Percentiles rank a stretch among this genome's conserved stretches.
phyloP scores from a whole-genome alignment of 139 green algal species.

The Marvania coccoides region DNA sequence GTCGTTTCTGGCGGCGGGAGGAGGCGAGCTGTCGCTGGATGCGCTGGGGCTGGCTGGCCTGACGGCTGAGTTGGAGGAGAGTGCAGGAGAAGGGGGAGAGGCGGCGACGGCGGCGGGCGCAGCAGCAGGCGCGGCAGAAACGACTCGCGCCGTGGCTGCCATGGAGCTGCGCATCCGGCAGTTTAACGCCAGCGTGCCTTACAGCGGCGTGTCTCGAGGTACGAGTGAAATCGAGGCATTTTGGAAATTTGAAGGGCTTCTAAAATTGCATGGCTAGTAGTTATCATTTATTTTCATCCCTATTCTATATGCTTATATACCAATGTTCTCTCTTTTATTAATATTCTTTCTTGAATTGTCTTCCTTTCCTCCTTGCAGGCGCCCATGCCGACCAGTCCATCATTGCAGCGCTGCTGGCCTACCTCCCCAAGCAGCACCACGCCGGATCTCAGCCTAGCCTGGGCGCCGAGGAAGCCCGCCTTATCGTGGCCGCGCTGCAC shows the following conservation, averaged over 20 bases:
- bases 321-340: too few species aligned
- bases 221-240: neutral
- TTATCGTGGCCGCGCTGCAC: slow-evolving; percentile 57
- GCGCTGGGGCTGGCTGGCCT: slow-evolving; percentile 14
- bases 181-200: slow-evolving; percentile 76
- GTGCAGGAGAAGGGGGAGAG: neutral
- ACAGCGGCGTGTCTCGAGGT: slow-evolving; percentile 39
- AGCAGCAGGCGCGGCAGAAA: neutral
- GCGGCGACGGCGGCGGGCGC: neutral
- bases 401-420: slow-evolving; percentile 27
- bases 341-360: neutral
- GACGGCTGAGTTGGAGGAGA: neutral
- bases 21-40: neutral
- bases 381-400: slow-evolving; percentile 12
- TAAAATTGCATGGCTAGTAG: too few species aligned
- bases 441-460: neutral
- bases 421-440: slow-evolving; percentile 43
- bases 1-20: slow-evolving; percentile 19
- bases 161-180: slow-evolving; percentile 60
- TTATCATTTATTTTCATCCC: too few species aligned
- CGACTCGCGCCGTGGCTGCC: neutral
- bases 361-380: neutral
- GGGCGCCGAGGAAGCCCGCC: slow-evolving; percentile 16
- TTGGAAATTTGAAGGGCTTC: too few species aligned
- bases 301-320: too few species aligned